Conservation (phyloP, 129 eudicot genomes). For the Escallonia herrerae region DNA sequence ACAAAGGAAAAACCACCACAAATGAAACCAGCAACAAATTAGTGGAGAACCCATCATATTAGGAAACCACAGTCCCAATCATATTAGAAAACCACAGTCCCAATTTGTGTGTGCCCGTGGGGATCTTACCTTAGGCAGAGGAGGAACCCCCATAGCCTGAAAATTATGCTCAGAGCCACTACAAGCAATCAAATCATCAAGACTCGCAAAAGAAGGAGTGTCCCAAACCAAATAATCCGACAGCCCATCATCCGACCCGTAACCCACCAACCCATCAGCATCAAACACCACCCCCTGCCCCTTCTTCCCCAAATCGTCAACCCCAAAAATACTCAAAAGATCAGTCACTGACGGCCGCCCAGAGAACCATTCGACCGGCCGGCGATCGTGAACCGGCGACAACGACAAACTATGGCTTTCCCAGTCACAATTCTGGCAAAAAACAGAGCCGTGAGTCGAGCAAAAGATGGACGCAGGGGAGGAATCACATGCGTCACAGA, state of each 20-base stretch:
- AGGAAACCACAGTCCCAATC: neutral
- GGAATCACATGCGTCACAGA: constrained; percentile 65
- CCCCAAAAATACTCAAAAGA: constrained; percentile 50
- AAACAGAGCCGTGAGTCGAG: constrained; percentile 43
- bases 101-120: neutral
- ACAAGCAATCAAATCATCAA: constrained; percentile 72
- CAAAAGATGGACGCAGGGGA: constrained; percentile 70
- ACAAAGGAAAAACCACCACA: neutral
- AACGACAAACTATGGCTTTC: constrained; percentile 37
- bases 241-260: constrained; percentile 36
- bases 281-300: constrained; percentile 7
- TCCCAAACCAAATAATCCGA: constrained; percentile 71
- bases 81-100: neutral
- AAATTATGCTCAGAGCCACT: constrained; percentile 44
- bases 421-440: constrained; percentile 91
- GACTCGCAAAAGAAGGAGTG: constrained; percentile 53
- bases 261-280: constrained; percentile 17
- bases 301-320: constrained; percentile 61
- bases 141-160: constrained; percentile 74
- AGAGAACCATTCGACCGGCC: constrained; percentile 65
- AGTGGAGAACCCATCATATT: neutral
- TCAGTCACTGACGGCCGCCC: constrained; percentile 67
- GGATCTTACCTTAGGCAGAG: constrained; percentile 68
- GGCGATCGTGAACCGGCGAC: constrained; percentile 40
- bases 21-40: neutral